These are phyloP conservation scores for Metahyphopichia silvanorum DNA, from an alignment of 805 yeast species.

Conservation along the genomic window DNA sequence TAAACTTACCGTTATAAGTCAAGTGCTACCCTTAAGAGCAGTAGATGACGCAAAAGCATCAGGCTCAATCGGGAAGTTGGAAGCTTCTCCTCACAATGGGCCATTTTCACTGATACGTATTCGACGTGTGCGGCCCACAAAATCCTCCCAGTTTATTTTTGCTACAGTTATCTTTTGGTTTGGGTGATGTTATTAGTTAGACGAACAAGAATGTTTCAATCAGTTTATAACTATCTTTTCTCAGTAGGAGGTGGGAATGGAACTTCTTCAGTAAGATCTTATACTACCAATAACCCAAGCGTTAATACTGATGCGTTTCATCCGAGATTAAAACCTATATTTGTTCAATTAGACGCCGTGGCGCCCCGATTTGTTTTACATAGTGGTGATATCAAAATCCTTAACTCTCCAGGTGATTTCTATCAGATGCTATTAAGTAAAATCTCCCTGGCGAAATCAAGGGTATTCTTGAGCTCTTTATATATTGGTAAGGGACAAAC, in stretches of 20 bases:
- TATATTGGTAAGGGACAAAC: constrained; percentile 82
- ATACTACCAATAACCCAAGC: constrained; percentile 26
- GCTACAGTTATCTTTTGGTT: too few species aligned
- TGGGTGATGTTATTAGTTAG: too few species aligned
- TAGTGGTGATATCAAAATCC: constrained; percentile 55
- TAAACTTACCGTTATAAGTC: too few species aligned
- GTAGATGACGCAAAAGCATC: too few species aligned
- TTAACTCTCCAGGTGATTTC: constrained; percentile 69
- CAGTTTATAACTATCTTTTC: constrained; percentile 22
- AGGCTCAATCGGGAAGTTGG: too few species aligned
- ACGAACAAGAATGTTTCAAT: constrained; percentile 18
- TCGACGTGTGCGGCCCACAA: too few species aligned
- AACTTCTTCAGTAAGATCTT: constrained; percentile 7
- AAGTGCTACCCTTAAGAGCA: too few species aligned
- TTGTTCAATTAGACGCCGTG: constrained; percentile 55
- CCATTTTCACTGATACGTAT: too few species aligned
- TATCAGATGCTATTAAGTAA: constrained; percentile 61
- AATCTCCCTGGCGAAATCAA: constrained; percentile 55
- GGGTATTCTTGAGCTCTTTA: constrained; percentile 80
- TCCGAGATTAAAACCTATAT: constrained; percentile 40
- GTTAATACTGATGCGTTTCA: constrained; percentile 28
- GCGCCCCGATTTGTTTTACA: constrained; percentile 66
- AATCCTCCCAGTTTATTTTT: too few species aligned
- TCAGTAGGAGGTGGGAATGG: constrained; percentile 1
- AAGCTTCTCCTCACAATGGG: too few species aligned